Evolutionary conservation across 352 stramenopile species (phyloP).

Genomic region (Thalassiosira allenii): DNA sequence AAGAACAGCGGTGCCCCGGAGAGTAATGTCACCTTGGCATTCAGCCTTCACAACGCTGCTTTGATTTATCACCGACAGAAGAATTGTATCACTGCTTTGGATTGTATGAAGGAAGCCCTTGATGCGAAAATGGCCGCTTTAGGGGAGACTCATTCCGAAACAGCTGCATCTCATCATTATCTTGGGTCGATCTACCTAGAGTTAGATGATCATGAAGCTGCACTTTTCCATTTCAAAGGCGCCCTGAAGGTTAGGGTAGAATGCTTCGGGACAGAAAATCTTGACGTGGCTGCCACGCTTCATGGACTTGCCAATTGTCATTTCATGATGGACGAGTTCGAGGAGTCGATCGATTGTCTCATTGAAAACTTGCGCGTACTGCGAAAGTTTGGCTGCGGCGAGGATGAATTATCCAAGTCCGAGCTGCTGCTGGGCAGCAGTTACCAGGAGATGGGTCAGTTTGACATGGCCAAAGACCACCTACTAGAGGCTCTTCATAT

Average conservation of each 20-base stretch:
- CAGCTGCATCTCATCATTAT: conserved; percentile 62
- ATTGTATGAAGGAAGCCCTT: conserved; percentile 65
- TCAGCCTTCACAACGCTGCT: conserved; percentile 61
- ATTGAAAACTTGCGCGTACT: conserved; percentile 69
- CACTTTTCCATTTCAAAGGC: conserved; percentile 62
- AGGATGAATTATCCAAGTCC: conserved; percentile 52
- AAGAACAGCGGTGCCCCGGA: conserved; percentile 32
- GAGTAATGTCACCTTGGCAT: conserved; percentile 52
- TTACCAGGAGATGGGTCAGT: conserved; percentile 66
- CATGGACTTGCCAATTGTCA: conserved; percentile 57
- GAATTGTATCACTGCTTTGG: conserved; percentile 45
- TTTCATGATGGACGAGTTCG: conserved; percentile 58
- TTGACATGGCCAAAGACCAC: conserved; percentile 55
- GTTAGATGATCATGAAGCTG: conserved; percentile 49
- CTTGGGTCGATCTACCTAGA: conserved; percentile 69
- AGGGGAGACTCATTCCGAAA: conserved; percentile 59
- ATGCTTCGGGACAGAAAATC: conserved; percentile 64
- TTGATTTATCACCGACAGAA: conserved; percentile 53
- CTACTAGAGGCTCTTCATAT: conserved; percentile 56
- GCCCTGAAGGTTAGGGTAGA: conserved; percentile 60
- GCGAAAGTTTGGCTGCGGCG: conserved; percentile 39
- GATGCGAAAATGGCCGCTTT: conserved; percentile 49
- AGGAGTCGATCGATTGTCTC: conserved; percentile 63
- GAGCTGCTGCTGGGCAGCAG: conserved; percentile 61
- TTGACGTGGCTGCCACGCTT: conserved; percentile 62